phyloP scores from a whole-genome alignment of 495 filamentous ascomycete genomes.

The Podospora anserina region DNA sequence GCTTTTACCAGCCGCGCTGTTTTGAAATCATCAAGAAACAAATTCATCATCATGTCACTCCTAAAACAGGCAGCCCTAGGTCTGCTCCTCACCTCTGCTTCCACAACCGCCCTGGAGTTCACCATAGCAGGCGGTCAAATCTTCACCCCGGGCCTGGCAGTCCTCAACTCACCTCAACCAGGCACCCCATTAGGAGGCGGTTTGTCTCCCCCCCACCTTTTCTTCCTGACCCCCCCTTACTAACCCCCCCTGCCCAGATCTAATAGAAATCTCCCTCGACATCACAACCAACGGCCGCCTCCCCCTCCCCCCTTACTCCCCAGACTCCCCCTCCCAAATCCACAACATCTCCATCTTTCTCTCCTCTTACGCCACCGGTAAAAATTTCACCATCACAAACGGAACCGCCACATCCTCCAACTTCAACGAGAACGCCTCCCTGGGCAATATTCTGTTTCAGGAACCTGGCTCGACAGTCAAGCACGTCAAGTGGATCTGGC shows the following conservation, averaged over 20 bases:
- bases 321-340: conserved; percentile 50
- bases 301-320: conserved; percentile 52
- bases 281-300: conserved; percentile 62
- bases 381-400: conserved; percentile 68
- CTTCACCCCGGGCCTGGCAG: conserved; percentile 61
- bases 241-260: conserved; percentile 39
- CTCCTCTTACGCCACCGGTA: conserved; percentile 55
- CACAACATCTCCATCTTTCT: conserved; percentile 65
- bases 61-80: not conserved
- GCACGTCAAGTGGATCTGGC: conserved; percentile 67
- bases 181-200: conserved; percentile 64
- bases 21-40: conserved; percentile 17
- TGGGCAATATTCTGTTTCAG: conserved; percentile 59
- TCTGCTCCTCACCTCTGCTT: not conserved
- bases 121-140: conserved; percentile 58
- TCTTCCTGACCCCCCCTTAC: not conserved
- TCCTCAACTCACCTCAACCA: conserved; percentile 63
- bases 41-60: not conserved
- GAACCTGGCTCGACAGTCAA: conserved; percentile 65
- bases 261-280: conserved; percentile 63
- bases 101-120: conserved; percentile 38
- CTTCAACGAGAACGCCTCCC: conserved; percentile 36
- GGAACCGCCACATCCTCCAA: conserved; percentile 54
- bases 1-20: conserved; percentile 25
- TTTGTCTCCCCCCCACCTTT: conserved; percentile 30